Evolutionary conservation across 1,284 basidiomycete species (phyloP), one percentile per base, ranked within the genome.

Genomic region (Exobasidium cylindrosporum): DNA sequence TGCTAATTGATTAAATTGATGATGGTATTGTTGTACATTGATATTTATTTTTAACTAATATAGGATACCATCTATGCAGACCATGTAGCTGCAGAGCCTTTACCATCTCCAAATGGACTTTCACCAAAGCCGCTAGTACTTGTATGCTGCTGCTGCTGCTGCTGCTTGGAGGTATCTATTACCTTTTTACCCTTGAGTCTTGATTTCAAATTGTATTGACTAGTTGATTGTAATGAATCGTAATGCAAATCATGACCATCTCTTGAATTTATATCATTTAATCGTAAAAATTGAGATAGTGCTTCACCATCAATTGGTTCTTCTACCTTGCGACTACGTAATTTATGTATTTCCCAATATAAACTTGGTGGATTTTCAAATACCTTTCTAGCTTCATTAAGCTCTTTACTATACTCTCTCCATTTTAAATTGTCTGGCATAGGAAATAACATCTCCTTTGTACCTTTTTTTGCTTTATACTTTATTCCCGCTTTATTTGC

Each of bases 311-410:
- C 35, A 17, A 40, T 40, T 40, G 35, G 35, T 7, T 40, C 35
- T 40, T 40, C 35, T 40, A 10, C 10, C 26, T 50, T 28, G 13
- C 17, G 14, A 28, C 26, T 50, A 24, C 47, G 47, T 4, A 50
- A 14, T 50, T 50, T 50, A 13, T 24, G 47, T 50, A 24, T 24
- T 26, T 49, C n/a, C 32, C 61, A 54, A 58, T 17, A 26, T n/a
- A 77, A 67, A 4, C 60, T 68, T 1, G 77, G 77, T 28, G 69
- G 70, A 7, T 69, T 57, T 29, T 60, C 24, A 57, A 78, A 79
- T 13, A 79, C 69, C 24, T n/a, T 58, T 13, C 65, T 60, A 4
- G 77, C 77, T 23, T 64, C 54, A 5, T 59, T 60, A 3, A 79
- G 60, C 58, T 79, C 73, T 3, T 60, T 64, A 44, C 67, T 62